Evolutionary conservation across 2,329 filamentous ascomycete genomes (phyloP).

Genomic region (Xylaria sp.): DNA sequence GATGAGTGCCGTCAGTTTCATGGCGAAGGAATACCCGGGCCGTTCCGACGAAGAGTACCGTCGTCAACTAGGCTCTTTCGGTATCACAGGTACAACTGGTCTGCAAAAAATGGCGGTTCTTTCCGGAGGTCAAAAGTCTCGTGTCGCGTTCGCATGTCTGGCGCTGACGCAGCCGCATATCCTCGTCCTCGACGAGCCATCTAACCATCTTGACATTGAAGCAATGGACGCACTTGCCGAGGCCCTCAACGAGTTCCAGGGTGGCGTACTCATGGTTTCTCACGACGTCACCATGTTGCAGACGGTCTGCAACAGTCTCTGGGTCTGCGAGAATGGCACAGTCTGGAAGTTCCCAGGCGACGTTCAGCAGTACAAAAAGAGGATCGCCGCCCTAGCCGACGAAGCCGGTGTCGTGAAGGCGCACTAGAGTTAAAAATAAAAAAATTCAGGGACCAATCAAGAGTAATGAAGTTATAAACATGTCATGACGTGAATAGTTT

Average conservation of each 20-base stretch:
- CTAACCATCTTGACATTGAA: slow-evolving; percentile 98
- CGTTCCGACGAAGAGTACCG: slow-evolving; percentile 96
- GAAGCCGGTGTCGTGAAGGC: slow-evolving; percentile 82
- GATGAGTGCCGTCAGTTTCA: slow-evolving; percentile 90
- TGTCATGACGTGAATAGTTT: not conserved
- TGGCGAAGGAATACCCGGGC: slow-evolving; percentile 90
- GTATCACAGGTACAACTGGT: slow-evolving; percentile 91
- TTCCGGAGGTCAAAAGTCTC: slow-evolving; percentile 97
- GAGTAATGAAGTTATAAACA: not conserved
- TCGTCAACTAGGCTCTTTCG: slow-evolving; percentile 87
- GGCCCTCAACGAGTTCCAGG: slow-evolving; percentile 85
- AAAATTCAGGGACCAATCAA: not conserved
- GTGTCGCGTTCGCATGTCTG: slow-evolving; percentile 96
- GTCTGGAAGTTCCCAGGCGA: slow-evolving; percentile 97
- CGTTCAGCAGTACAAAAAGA: slow-evolving; percentile 97
- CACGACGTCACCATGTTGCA: slow-evolving; percentile 99
- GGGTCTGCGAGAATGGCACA: slow-evolving; percentile 94
- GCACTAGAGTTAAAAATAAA: slow-evolving; percentile 49
- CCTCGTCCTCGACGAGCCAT: slow-evolving; percentile 96
- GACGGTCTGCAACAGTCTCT: slow-evolving; percentile 91
- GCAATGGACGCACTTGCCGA: slow-evolving; percentile 95
- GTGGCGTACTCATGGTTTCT: slow-evolving; percentile 96
- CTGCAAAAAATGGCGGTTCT: slow-evolving; percentile 94
- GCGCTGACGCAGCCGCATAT: slow-evolving; percentile 95
- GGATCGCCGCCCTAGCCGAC: slow-evolving; percentile 87